A percentile compares a stretch with the other conserved stretches of the same genome.
Evolutionary conservation across 768 basidiomycete genomes (phyloP).

Genomic region (Termitomyces sp.): DNA sequence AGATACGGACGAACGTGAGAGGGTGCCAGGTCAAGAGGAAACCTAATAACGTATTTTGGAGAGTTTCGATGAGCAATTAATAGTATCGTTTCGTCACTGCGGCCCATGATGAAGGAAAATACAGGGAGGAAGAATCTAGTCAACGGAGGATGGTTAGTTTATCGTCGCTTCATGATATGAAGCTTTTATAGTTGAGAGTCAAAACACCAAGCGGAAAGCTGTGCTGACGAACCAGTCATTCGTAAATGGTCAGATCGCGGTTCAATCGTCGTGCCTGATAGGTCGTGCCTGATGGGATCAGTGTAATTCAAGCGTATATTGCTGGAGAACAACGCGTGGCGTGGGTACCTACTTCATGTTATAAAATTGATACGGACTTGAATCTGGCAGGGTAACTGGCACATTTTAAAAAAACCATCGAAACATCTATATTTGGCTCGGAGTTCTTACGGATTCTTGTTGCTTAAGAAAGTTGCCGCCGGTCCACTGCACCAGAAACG

Average conservation of each 20-base stretch:
- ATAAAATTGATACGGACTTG: background rate
- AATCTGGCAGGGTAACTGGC: background rate
- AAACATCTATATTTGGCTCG: background rate
- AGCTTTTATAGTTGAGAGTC: slow-evolving; percentile 15
- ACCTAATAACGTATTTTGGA: slow-evolving; percentile 20
- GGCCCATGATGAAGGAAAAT: slow-evolving; percentile 17
- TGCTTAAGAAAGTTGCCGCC: slow-evolving; percentile 3
- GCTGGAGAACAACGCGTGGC: slow-evolving; percentile 7
- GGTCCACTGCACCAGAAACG: background rate
- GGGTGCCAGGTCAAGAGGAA: slow-evolving; percentile 31
- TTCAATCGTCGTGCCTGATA: slow-evolving; percentile 15
- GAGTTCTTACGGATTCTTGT: background rate
- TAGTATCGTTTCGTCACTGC: slow-evolving; percentile 21
- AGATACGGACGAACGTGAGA: slow-evolving; percentile 36
- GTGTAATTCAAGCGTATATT: background rate
- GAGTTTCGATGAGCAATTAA: slow-evolving; percentile 21
- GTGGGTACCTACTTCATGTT: slow-evolving; percentile 5
- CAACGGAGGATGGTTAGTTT: background rate
- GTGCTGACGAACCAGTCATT: background rate
- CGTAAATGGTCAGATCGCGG: slow-evolving; percentile 3
- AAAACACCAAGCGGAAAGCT: background rate
- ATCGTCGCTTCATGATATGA: background rate
- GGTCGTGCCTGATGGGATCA: slow-evolving; percentile 12
- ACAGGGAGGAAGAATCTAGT: background rate
- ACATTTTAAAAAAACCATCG: background rate